Evolutionary conservation across 2,329 filamentous ascomycete species (phyloP).

Genomic region (Aplosporella prunicola): DNA sequence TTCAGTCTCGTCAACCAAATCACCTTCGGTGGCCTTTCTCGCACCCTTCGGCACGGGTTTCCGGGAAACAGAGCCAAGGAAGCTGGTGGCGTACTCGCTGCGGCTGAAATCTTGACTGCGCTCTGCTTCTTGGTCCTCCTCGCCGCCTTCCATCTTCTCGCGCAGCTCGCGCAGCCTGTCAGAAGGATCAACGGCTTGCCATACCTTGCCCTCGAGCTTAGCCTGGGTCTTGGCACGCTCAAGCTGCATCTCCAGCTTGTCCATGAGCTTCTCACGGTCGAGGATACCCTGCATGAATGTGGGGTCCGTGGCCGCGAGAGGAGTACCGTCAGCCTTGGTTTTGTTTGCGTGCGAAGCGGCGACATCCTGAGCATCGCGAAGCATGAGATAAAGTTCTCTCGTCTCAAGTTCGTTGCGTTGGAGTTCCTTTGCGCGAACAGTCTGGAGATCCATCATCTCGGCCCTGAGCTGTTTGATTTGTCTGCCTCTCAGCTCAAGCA

Average conservation of each 20-base stretch:
- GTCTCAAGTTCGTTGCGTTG: slow-evolving; percentile 95
- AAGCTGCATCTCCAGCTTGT: slow-evolving; percentile 85
- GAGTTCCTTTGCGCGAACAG: slow-evolving; percentile 77
- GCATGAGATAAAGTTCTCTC: slow-evolving; percentile 93
- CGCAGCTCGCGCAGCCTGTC: slow-evolving; percentile 85
- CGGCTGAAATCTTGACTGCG: slow-evolving; percentile 33
- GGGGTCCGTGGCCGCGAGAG: slow-evolving; percentile 54
- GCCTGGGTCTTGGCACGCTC: slow-evolving; percentile 96
- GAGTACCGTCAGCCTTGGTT: slow-evolving; percentile 21
- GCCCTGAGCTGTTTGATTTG: slow-evolving; percentile 83
- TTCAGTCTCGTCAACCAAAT: slow-evolving; percentile 29
- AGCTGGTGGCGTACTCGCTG: slow-evolving; percentile 52
- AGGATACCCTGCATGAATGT: slow-evolving; percentile 82
- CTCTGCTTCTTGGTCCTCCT: slow-evolving; percentile 36
- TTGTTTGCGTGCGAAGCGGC: slow-evolving; percentile 77
- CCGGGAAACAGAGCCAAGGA: slow-evolving; percentile 44
- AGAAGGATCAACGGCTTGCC: slow-evolving; percentile 76
- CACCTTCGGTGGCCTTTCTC: slow-evolving; percentile 30
- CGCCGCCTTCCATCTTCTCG: slow-evolving; percentile 77
- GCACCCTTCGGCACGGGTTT: slow-evolving; percentile 31
- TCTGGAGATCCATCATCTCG: slow-evolving; percentile 78
- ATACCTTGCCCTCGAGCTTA: slow-evolving; percentile 88
- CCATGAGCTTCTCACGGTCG: slow-evolving; percentile 86
- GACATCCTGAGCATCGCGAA: slow-evolving; percentile 92
- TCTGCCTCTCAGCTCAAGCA: slow-evolving; percentile 80